Conservation (phyloP, 441 rosid genomes). For the Viola pubescens region DNA sequence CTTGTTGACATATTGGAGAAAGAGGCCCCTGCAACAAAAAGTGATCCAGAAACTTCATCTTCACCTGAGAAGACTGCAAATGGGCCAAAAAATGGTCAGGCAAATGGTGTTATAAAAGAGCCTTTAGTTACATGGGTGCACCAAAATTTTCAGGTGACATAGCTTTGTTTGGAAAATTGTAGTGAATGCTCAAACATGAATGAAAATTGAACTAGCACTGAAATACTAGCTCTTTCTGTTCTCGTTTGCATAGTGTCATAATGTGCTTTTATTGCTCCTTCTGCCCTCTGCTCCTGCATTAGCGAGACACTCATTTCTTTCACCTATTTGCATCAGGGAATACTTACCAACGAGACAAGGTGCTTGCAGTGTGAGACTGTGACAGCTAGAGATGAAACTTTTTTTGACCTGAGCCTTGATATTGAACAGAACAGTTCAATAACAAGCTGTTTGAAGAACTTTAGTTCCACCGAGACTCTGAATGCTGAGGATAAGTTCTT, state of each 20-base stretch:
- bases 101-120: conserved; percentile 66
- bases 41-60: conserved; percentile 58
- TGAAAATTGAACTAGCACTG: neutral
- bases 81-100: conserved; percentile 45
- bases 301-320: conserved; percentile 21
- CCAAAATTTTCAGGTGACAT: conserved; percentile 76
- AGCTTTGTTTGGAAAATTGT: neutral
- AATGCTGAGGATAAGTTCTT: conserved; percentile 95
- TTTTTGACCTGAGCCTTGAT: conserved; percentile 89
- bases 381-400: conserved; percentile 92
- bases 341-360: conserved; percentile 91
- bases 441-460: conserved; percentile 93
- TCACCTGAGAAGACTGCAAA: conserved; percentile 69
- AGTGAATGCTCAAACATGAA: neutral
- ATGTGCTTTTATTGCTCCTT: neutral
- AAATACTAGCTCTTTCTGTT: neutral
- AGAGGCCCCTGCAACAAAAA: conserved; percentile 70
- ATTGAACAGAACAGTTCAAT: conserved; percentile 93
- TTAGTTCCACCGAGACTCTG: conserved; percentile 91
- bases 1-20: conserved; percentile 91
- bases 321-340: conserved; percentile 49
- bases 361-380: conserved; percentile 89
- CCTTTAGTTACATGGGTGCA: conserved; percentile 95
- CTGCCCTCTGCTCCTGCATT: neutral
- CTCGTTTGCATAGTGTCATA: neutral